These are phyloP conservation scores for Cutaneotrichosporon spelunceum DNA, from an alignment of 1,284 basidiomycete species.

Conservation along the genomic window DNA sequence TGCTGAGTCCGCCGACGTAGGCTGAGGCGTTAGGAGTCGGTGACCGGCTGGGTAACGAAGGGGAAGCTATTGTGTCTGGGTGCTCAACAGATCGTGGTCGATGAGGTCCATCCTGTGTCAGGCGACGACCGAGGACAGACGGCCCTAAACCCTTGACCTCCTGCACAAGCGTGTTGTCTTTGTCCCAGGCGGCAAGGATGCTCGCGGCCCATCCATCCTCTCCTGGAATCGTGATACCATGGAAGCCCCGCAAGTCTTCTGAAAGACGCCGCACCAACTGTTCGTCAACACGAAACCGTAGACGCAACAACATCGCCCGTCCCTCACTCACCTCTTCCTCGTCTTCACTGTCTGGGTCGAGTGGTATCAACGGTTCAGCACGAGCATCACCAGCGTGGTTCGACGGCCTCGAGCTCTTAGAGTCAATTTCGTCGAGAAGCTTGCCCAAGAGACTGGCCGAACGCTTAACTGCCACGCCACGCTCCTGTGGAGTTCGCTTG, in stretches of 20 bases:
- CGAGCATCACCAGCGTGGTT: background rate
- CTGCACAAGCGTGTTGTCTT: constrained; percentile 7
- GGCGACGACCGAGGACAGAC: background rate
- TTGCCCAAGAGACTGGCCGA: constrained; percentile 19
- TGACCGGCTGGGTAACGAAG: background rate
- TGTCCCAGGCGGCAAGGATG: constrained; percentile 29
- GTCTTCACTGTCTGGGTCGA: background rate
- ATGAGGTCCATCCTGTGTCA: background rate
- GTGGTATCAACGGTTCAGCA: background rate
- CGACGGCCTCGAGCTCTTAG: constrained; percentile 14
- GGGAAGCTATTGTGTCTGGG: background rate
- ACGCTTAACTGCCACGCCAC: constrained; percentile 1
- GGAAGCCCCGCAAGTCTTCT: constrained; percentile 39
- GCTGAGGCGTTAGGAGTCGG: background rate
- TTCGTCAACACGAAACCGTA: background rate
- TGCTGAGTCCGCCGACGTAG: background rate
- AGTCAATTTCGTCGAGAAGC: constrained; percentile 21
- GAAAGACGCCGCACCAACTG: constrained; percentile 29
- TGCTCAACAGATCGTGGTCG: background rate
- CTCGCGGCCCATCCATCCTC: constrained; percentile 38
- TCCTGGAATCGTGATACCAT: constrained; percentile 25
- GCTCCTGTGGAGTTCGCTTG: background rate
- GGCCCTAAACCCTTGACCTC: background rate
- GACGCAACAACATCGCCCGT: background rate
- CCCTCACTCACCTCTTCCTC: background rate